These are phyloP conservation scores for Esteya vermicola DNA, from an alignment of 2,329 filamentous ascomycete species.

Conservation along the genomic window DNA sequence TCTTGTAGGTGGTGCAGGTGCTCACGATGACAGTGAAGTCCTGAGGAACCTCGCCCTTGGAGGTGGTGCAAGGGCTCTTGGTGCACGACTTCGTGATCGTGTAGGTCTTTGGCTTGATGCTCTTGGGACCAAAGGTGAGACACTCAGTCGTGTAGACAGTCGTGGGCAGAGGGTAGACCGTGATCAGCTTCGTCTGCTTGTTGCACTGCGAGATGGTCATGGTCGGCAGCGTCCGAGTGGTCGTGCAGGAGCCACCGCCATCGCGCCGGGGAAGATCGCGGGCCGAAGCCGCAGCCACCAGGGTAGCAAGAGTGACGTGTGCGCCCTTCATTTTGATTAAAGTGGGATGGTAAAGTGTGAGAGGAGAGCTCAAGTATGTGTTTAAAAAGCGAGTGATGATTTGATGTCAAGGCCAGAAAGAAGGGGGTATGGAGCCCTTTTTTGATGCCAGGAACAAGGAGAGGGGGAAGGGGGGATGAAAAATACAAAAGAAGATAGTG, in stretches of 20 bases:
- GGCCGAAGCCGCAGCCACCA: neutral
- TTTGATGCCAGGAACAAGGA: too few species aligned
- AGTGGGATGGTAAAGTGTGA: neutral
- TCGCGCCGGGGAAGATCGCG: neutral
- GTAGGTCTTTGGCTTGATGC: conserved; percentile 8
- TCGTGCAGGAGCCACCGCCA: neutral
- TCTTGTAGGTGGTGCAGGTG: conserved; percentile 4
- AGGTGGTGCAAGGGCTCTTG: conserved; percentile 5
- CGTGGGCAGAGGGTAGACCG: conserved; percentile 2
- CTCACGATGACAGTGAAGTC: conserved; percentile 10
- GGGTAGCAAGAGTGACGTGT: neutral
- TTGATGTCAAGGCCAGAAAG: too few species aligned
- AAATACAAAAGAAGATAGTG: too few species aligned
- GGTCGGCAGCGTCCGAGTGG: conserved; percentile 7
- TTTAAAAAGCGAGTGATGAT: neutral
- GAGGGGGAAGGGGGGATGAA: too few species aligned
- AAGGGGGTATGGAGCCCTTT: too few species aligned
- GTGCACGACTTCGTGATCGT: conserved; percentile 12
- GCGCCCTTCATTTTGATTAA: neutral
- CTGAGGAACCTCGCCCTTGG: conserved; percentile 2
- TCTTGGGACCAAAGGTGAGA: conserved; percentile 6
- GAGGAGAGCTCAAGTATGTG: neutral
- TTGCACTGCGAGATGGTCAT: conserved; percentile 5
- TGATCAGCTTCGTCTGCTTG: neutral
- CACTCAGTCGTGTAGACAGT: conserved; percentile 8